Conservation (phyloP, 2,329 filamentous ascomycete species). For the Ceratocystis huliohia region DNA sequence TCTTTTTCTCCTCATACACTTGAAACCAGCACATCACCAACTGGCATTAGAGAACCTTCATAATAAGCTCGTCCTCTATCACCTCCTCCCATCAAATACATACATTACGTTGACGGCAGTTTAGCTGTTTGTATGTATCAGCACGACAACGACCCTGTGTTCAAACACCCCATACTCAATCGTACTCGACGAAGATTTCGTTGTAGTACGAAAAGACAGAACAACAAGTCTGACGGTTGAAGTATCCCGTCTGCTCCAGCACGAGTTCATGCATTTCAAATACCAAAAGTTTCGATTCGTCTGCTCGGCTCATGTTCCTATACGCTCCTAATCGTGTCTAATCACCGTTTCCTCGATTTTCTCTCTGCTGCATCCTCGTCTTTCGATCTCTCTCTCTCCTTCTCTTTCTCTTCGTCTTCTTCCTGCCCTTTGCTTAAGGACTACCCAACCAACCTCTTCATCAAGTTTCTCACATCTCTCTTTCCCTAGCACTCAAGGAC, state of each 20-base stretch:
- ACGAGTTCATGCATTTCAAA: constrained; percentile 40
- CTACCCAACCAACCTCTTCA: neutral
- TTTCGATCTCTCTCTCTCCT: constrained; percentile 20
- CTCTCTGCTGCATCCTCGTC: constrained; percentile 23
- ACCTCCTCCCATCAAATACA: constrained; percentile 21
- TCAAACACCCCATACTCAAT: constrained; percentile 64
- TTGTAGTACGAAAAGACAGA: constrained; percentile 20
- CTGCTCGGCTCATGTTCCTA: constrained; percentile 28
- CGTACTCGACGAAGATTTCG: constrained; percentile 19
- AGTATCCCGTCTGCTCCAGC: constrained; percentile 37
- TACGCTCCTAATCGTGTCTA: constrained; percentile 21
- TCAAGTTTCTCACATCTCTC: neutral
- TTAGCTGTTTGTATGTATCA: constrained; percentile 78
- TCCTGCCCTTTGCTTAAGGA: neutral
- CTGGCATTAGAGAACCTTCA: neutral
- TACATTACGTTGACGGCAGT: constrained; percentile 13
- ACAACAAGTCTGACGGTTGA: constrained; percentile 69
- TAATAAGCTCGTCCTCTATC: constrained; percentile 12
- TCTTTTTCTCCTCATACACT: constrained; percentile 12
- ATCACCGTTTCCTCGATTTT: constrained; percentile 26
- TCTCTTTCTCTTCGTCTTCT: constrained; percentile 18
- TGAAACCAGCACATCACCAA: constrained; percentile 15
- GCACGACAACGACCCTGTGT: constrained; percentile 80
- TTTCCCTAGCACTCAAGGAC: constrained; percentile 13
- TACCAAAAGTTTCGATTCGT: constrained; percentile 40